Base-by-base conservation (phyloP, 2,329 filamentous ascomycete genomes). In the Monosporascus sp. region DNA sequence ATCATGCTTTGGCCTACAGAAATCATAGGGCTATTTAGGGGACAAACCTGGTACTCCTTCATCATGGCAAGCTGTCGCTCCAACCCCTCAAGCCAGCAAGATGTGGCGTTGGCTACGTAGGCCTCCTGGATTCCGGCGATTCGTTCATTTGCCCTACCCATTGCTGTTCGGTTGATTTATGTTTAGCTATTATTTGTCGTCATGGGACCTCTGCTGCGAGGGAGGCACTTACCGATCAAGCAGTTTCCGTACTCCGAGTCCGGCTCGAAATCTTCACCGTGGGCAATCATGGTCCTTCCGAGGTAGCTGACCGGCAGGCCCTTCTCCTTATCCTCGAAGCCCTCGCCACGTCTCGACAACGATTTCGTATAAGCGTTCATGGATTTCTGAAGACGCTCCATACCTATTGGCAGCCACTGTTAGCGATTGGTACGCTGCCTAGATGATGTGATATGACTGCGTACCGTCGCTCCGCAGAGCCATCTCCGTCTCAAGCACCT, bases 161-260 rank as follows among this genome's bases (percentile, higher is more conserved):
- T 82, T 54, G 81, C 85, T 89, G 61, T 22, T 18, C 25, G 49
- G n/a, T 17, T 35, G 43, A 25, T 1, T 43, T 17, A 48, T 11
- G 43, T 53, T 53, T n/a, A 51, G 48, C 46, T 38, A 18, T 9
- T 44, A 9, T 22, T 35, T 14, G 31, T 35, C 5, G 9, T 5
- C 31, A 35, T 14, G 31, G 31, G 11, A 35, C 9, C 11, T 11
- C 11, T 35, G 11, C 31, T 11, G 9, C 9, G 31, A 14, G 48
- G 22, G 24, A 20, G 3, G 27, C 15, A 73, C 80, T 72, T 75
- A 84, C 87, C 79, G 52, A 87, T 85, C 48, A 97, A 77, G 67
- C 89, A 94, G 68, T 88, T 90, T 57, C 93, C 93, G 70, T 93
- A 97, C 64, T 96, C 89, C 0, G 92, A 96, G 65, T 95, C 87